These are phyloP conservation scores for Jacaranda mimosifolia DNA, from an alignment of 257 asterid genomes.

Conservation along the genomic window DNA sequence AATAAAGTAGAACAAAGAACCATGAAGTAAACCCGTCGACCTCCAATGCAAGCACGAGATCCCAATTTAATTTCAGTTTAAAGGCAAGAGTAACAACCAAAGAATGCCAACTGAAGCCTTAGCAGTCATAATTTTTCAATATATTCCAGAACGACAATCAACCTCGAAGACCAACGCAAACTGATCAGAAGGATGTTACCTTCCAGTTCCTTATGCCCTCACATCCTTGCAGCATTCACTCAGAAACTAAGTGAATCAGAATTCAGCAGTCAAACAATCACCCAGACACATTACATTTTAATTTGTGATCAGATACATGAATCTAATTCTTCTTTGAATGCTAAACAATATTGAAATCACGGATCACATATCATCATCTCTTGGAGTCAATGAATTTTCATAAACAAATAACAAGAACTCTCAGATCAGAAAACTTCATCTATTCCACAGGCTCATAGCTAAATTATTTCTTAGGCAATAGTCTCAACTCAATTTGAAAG, in stretches of 20 bases:
- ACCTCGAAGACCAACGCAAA: neutral
- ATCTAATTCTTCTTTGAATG: neutral
- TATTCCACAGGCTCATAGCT: neutral
- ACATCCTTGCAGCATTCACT: neutral
- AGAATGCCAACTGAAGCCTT: neutral
- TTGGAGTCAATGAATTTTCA: neutral
- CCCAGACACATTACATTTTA: neutral
- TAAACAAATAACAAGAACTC: neutral
- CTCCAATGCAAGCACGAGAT: neutral
- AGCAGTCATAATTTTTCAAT: neutral
- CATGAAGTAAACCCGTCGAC: neutral
- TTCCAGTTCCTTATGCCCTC: neutral
- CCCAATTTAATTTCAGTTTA: neutral
- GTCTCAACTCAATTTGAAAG: neutral
- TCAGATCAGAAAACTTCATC: slow-evolving; percentile 14
- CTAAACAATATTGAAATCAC: neutral
- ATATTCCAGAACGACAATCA: slow-evolving; percentile 10
- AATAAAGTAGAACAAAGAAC: neutral
- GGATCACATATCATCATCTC: slow-evolving; percentile 10
- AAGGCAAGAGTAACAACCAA: neutral
- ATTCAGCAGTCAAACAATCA: neutral
- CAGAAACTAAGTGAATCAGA: neutral
- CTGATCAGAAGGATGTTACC: neutral
- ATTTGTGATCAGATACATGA: neutral
- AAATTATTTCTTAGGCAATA: neutral